These are phyloP conservation scores for Paraphaeosphaeria sporulosa DNA, from an alignment of 2,329 filamentous ascomycete genomes.

Conservation along the genomic window DNA sequence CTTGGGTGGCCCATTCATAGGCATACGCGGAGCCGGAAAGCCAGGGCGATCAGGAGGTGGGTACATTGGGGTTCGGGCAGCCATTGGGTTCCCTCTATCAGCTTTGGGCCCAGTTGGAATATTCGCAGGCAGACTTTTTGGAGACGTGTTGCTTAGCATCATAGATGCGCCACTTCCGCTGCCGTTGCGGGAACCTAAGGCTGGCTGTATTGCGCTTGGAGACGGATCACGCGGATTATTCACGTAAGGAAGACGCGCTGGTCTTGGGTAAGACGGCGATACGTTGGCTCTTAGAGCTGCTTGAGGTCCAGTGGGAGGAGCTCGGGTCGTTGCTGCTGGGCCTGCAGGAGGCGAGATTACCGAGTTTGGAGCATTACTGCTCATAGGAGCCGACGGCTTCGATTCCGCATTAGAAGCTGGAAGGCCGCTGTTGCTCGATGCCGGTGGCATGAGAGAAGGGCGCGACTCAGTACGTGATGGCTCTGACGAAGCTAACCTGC, in stretches of 20 bases:
- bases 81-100: slow-evolving; percentile 39
- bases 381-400: slow-evolving; percentile 20
- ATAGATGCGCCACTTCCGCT: slow-evolving; percentile 21
- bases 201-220: slow-evolving; percentile 33
- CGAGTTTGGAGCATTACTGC: slow-evolving; percentile 13
- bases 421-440: slow-evolving; percentile 15
- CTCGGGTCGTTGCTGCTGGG: slow-evolving; percentile 35
- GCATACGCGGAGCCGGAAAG: slow-evolving; percentile 39
- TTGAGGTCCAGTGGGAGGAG: slow-evolving; percentile 45
- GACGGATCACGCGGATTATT: slow-evolving; percentile 36
- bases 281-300: slow-evolving; percentile 39
- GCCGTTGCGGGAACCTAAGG: slow-evolving; percentile 33
- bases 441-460: slow-evolving; percentile 23
- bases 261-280: slow-evolving; percentile 44
- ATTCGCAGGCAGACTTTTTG: slow-evolving; percentile 43
- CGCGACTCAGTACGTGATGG: slow-evolving; percentile 34
- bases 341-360: slow-evolving; percentile 42
- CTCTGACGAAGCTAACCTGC: slow-evolving; percentile 23
- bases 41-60: slow-evolving; percentile 36
- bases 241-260: slow-evolving; percentile 35
- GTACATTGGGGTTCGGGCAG: slow-evolving; percentile 40
- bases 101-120: slow-evolving; percentile 53
- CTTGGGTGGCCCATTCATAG: slow-evolving; percentile 43
- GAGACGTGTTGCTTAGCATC: slow-evolving; percentile 44
- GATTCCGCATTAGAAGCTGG: slow-evolving; percentile 23